Conservation (phyloP, 805 yeast genomes). For the Metschnikowia colocasiae region DNA sequence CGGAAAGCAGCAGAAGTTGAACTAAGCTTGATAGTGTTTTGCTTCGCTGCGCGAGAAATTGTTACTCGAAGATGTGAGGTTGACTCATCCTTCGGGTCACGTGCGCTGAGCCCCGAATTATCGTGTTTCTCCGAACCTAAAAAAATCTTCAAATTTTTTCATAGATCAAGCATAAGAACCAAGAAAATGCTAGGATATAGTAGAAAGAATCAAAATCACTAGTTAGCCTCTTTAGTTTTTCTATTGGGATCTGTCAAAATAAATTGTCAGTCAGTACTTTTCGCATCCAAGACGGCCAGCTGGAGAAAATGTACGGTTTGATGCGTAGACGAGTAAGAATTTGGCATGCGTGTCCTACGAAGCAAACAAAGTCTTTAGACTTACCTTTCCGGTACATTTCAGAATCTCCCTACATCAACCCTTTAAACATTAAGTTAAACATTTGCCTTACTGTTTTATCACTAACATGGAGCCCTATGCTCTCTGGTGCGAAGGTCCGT, state of each 20-base stretch:
- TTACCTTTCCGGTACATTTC: no score
- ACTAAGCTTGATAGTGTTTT: background rate
- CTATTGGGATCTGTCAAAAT: background rate
- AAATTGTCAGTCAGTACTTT: background rate
- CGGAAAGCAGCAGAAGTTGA: background rate
- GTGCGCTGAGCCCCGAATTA: background rate
- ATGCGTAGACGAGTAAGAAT: background rate
- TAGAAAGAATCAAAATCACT: no score
- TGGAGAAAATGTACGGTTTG: background rate
- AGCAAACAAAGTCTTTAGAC: no score
- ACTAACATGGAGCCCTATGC: background rate
- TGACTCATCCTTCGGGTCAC: constrained; percentile 2
- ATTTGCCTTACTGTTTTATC: background rate
- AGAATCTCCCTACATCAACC: no score
- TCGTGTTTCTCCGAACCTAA: background rate
- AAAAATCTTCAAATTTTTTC: background rate
- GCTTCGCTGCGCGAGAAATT: background rate
- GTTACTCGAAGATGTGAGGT: background rate
- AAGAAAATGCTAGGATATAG: no score
- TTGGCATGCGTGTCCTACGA: no score
- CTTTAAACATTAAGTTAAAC: no score
- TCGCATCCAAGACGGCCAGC: background rate
- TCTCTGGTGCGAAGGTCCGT: background rate
- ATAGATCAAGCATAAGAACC: no score
- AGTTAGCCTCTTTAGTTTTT: no score